Conservation (phyloP, 768 basidiomycete genomes). For the Trametes maxima region DNA sequence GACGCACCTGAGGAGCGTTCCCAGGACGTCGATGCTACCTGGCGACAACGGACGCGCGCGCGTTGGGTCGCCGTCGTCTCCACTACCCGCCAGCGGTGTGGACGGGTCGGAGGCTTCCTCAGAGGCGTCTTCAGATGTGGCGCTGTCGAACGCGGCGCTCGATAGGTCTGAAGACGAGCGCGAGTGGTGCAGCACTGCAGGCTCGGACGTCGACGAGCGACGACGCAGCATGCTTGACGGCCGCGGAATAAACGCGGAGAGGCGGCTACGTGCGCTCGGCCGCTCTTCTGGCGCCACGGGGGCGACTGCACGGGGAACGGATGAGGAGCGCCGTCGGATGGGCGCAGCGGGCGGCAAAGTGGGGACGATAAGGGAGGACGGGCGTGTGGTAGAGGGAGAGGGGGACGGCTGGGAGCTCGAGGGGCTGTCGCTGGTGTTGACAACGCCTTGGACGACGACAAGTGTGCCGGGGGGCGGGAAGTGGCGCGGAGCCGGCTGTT, state of each 20-base stretch:
- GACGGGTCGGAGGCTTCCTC: conserved; percentile 13
- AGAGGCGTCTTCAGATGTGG: conserved; percentile 1
- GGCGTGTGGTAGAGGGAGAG: conserved; percentile 15
- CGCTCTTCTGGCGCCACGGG: conserved; percentile 29
- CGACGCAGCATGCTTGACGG: conserved; percentile 33
- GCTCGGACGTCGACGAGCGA: conserved; percentile 16
- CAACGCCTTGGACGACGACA: conserved; percentile 83
- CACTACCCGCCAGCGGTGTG: conserved; percentile 10
- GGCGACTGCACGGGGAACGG: conserved; percentile 20
- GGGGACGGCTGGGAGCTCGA: conserved; percentile 27
- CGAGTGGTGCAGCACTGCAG: background rate
- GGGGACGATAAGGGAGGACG: conserved; percentile 16
- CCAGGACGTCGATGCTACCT: conserved; percentile 80
- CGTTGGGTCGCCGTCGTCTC: conserved; percentile 15
- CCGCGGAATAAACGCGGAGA: conserved; percentile 45
- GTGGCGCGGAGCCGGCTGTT: conserved; percentile 21
- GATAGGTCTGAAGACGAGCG: conserved; percentile 5
- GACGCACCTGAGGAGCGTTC: conserved; percentile 76
- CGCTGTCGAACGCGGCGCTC: background rate
- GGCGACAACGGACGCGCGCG: conserved; percentile 53
- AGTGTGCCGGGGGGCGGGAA: conserved; percentile 79
- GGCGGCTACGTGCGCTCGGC: conserved; percentile 36
- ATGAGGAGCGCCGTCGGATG: conserved; percentile 38
- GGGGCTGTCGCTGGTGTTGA: conserved; percentile 72
- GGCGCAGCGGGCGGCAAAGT: conserved; percentile 23